These are phyloP conservation scores for Allantophomopsis cytisporea DNA, from an alignment of 2,329 filamentous ascomycete species.

Conservation along the genomic window DNA sequence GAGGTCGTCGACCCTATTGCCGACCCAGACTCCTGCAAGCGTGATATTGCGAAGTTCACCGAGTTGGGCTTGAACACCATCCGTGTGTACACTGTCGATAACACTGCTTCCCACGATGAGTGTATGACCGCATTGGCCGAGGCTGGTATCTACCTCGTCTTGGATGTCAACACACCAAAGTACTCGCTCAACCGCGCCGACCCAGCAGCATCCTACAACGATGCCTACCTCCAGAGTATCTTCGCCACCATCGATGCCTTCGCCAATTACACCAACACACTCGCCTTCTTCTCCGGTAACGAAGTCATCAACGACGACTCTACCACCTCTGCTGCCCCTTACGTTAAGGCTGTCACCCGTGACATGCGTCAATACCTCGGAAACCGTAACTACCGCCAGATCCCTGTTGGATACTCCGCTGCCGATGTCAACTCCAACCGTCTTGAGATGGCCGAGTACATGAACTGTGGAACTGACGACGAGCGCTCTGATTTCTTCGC, in stretches of 20 bases:
- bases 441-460: slow-evolving; percentile 54
- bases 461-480: slow-evolving; percentile 56
- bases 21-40: slow-evolving; percentile 40
- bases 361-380: slow-evolving; percentile 39
- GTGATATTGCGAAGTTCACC: slow-evolving; percentile 51
- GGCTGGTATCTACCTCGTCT: slow-evolving; percentile 57
- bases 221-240: slow-evolving; percentile 40
- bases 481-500: slow-evolving; percentile 53
- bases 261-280: slow-evolving; percentile 49
- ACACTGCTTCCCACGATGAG: slow-evolving; percentile 48
- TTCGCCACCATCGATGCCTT: slow-evolving; percentile 59
- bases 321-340: slow-evolving; percentile 34
- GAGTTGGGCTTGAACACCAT: slow-evolving; percentile 55
- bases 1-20: slow-evolving; percentile 48
- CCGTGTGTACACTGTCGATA: slow-evolving; percentile 59
- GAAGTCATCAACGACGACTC: slow-evolving; percentile 37
- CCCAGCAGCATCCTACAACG: slow-evolving; percentile 48
- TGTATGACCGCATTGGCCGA: slow-evolving; percentile 53
- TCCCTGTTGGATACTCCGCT: slow-evolving; percentile 44
- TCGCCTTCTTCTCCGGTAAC: slow-evolving; percentile 45
- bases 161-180: slow-evolving; percentile 55
- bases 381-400: slow-evolving; percentile 28
- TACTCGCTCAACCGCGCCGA: slow-evolving; percentile 51
- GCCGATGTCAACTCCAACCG: slow-evolving; percentile 58
- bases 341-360: slow-evolving; percentile 42